Conservation (phyloP, 1,284 basidiomycete species). For the Puccinia horiana region DNA sequence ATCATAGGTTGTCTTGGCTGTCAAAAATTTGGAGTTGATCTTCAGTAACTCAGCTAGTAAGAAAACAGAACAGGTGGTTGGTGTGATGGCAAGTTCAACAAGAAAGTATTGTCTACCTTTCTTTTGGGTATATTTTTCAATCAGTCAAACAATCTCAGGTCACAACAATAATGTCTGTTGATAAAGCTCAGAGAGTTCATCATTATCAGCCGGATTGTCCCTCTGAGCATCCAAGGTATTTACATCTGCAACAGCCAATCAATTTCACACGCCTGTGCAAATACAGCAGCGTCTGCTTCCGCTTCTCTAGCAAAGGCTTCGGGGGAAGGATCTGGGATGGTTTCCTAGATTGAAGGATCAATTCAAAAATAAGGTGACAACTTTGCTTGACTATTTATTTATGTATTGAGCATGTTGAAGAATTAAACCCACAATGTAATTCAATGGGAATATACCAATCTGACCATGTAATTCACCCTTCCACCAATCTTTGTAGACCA, state of each 20-base stretch:
- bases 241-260: constrained; percentile 81
- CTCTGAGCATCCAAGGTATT: constrained; percentile 69
- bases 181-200: constrained; percentile 94
- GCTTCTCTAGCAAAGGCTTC: constrained; percentile 78
- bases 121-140: constrained; percentile 91
- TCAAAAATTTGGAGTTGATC: constrained; percentile 55
- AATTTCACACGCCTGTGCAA: constrained; percentile 79
- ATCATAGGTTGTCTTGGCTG: constrained; percentile 55
- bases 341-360: constrained; percentile 76
- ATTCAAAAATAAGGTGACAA: no score
- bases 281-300: constrained; percentile 84
- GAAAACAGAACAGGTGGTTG: not conserved
- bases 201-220: constrained; percentile 87
- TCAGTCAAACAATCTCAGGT: constrained; percentile 91
- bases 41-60: constrained; percentile 53
- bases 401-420: no score
- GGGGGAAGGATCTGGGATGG: constrained; percentile 79
- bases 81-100: not conserved
- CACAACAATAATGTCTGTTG: constrained; percentile 81
- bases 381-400: no score
- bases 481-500: constrained; percentile 98
- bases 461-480: constrained; percentile 85
- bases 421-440: constrained; percentile 75
- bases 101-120: constrained; percentile 73
- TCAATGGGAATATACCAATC: constrained; percentile 96